phyloP scores from a whole-genome alignment of 2,329 filamentous ascomycete species.

The Fusarium burgessii region DNA sequence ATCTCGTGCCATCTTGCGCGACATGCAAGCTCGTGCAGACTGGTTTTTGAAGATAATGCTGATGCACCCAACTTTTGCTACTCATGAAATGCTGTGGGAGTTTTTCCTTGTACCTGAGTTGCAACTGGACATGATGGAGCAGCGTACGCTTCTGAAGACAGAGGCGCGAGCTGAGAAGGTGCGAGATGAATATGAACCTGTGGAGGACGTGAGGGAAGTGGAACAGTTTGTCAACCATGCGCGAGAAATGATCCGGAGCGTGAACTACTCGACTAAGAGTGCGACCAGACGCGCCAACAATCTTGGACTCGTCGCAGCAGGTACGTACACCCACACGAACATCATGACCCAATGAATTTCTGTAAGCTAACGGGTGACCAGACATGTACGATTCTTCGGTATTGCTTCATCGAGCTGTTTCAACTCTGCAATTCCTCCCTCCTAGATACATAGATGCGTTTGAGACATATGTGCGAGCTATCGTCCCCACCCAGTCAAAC shows the following conservation, averaged over 20 bases:
- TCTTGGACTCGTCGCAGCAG: conserved; percentile 72
- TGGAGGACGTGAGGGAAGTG: conserved; percentile 86
- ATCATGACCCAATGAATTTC: conserved; percentile 24
- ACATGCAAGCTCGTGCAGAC: conserved; percentile 88
- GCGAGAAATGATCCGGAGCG: conserved; percentile 85
- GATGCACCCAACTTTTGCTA: conserved; percentile 90
- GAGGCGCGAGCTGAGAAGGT: conserved; percentile 86
- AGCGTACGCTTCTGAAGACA: conserved; percentile 88
- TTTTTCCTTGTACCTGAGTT: conserved; percentile 98
- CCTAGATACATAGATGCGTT: conserved; percentile 75
- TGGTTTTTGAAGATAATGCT: conserved; percentile 89
- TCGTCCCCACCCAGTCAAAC: conserved; percentile 76
- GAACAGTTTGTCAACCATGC: conserved; percentile 94
- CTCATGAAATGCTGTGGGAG: conserved; percentile 98
- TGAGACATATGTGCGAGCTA: conserved; percentile 75
- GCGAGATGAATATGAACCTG: conserved; percentile 86
- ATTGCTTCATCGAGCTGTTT: conserved; percentile 64
- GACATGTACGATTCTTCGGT: conserved; percentile 77
- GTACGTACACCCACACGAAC: conserved; percentile 55
- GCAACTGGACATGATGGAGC: conserved; percentile 88
- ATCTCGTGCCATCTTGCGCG: conserved; percentile 85
- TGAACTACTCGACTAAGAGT: conserved; percentile 85
- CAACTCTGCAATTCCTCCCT: conserved; percentile 75
- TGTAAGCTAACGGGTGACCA: conserved; percentile 49
- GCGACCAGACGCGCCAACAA: conserved; percentile 84